A percentile compares a stretch with the other conserved stretches of the same genome.
These are phyloP conservation scores for Wickerhamiella azymoides DNA, from an alignment of 805 yeast genomes.

Conservation along the genomic window DNA sequence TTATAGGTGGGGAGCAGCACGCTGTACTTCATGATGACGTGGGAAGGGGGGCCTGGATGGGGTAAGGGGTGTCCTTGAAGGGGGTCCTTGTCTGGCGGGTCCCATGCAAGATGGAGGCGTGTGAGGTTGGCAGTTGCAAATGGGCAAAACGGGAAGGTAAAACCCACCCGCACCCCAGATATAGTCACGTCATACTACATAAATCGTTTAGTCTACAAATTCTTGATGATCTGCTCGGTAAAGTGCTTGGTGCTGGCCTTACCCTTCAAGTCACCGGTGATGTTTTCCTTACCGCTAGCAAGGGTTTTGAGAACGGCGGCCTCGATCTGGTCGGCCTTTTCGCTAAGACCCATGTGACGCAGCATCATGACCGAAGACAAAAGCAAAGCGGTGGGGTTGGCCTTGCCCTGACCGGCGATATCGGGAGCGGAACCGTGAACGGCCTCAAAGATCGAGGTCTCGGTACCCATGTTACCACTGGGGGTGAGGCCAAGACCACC, in stretches of 20 bases:
- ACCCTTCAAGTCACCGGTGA: slow-evolving; percentile 95
- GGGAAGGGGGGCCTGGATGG: neutral
- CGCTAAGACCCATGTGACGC: slow-evolving; percentile 88
- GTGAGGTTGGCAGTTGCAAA: no score
- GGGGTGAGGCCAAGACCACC: slow-evolving; percentile 99
- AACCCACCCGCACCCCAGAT: no score
- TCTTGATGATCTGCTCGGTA: slow-evolving; percentile 79
- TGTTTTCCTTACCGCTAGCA: slow-evolving; percentile 90
- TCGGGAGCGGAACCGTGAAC: slow-evolving; percentile 99
- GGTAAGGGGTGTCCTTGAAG: no score
- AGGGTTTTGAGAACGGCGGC: slow-evolving; percentile 72
- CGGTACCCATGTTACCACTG: slow-evolving; percentile 98
- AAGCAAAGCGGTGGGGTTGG: slow-evolving; percentile 96
- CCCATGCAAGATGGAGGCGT: no score
- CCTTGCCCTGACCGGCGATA: slow-evolving; percentile 96
- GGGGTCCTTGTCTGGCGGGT: no score
- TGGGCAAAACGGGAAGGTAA: no score
- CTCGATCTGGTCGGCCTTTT: slow-evolving; percentile 75
- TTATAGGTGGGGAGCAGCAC: slow-evolving; percentile 68
- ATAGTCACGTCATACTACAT: neutral
- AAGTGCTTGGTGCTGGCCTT: slow-evolving; percentile 76
- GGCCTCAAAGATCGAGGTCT: slow-evolving; percentile 96
- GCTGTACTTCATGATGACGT: slow-evolving; percentile 39
- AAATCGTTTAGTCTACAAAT: slow-evolving; percentile 34
- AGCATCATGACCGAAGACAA: slow-evolving; percentile 97